phyloP scores from a whole-genome alignment of 1,284 basidiomycete species.

The Neotropicomus parvogracilis region DNA sequence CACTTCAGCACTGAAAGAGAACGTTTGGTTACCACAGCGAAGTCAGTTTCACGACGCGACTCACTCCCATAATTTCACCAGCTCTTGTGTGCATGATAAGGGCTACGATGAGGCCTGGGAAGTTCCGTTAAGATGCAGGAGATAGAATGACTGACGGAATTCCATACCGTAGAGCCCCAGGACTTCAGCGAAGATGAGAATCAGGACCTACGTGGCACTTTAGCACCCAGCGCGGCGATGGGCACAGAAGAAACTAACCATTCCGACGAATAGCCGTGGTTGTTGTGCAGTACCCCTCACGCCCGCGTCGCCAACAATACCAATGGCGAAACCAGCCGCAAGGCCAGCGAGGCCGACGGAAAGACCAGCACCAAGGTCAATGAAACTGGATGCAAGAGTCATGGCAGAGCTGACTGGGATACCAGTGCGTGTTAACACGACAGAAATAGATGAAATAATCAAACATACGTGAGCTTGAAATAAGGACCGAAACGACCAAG shows the following conservation, averaged over 20 bases:
- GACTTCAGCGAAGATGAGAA: constrained; percentile 84
- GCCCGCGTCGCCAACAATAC: constrained; percentile 95
- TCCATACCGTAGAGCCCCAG: constrained; percentile 68
- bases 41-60: not conserved
- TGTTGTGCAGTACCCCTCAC: constrained; percentile 89
- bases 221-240: not conserved
- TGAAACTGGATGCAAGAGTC: constrained; percentile 79
- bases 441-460: not conserved
- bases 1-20: constrained; percentile 22
- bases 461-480: constrained; percentile 70
- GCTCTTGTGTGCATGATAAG: constrained; percentile 82
- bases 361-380: constrained; percentile 87
- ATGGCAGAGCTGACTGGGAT: constrained; percentile 47
- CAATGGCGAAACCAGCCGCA: constrained; percentile 88
- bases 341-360: constrained; percentile 86
- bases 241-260: constrained; percentile 41
- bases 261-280: constrained; percentile 89
- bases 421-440: constrained; percentile 34
- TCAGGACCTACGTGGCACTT: constrained; percentile 48
- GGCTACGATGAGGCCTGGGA: constrained; percentile 75
- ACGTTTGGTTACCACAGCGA: not conserved
- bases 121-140: not conserved
- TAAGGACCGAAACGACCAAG: constrained; percentile 89
- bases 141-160: not conserved
- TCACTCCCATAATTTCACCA: constrained; percentile 29